Base-by-base conservation (phyloP, 2,329 filamentous ascomycete species). In the Pyrenophora seminiperda region DNA sequence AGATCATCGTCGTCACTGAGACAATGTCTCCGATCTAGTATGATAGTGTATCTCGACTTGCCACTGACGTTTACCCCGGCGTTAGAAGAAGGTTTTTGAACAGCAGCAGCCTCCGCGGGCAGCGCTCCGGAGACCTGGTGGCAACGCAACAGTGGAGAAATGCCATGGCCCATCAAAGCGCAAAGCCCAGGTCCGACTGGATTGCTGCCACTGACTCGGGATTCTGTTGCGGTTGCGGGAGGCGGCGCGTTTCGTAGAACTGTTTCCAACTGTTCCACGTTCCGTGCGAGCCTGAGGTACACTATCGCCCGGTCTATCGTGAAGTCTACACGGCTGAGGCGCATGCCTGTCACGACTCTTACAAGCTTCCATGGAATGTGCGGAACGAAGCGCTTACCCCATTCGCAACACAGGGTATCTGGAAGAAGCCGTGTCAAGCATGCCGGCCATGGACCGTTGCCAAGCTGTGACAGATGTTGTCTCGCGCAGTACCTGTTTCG, bases 401-500 rank as follows among this genome's bases (percentile, higher is more conserved):
- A 27, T 27, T 9, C 5, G 9, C 2, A 4, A 4, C 13, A 11
- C 24, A 27, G 24, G 24, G 24, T 27, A 27, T 27, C 24, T 27
- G 24, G 11, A 11, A 27, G 24, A 27, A 11, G 24, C 24, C 10
- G 24, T 10, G 13, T 27, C 24, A 31, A 22, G 63, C 58, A 56
- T 60, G 61, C 53, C 45, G 37, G 44, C 39, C n/a, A 47, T 43
- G 40, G 39, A 37, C 40, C 40, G 33, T 48, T 48, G 65, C 64
- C 62, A 68, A 66, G 63, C 17, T 43, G 47, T 46, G 48, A 47
- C 24, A 56, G 50, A 41, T 34, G 47, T 48, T 39, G 33, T 46
- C 60, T 70, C 68, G 51, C 37, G 56, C 69, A 63, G 36, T 50
- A 39, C 51, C 44, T 36, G 69, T 72, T 71, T 71, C 68, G 33